A percentile compares a stretch with the other conserved stretches of the same genome.
phyloP scores from a whole-genome alignment of 768 basidiomycete genomes.

The Coprinopsis marcescibilis region DNA sequence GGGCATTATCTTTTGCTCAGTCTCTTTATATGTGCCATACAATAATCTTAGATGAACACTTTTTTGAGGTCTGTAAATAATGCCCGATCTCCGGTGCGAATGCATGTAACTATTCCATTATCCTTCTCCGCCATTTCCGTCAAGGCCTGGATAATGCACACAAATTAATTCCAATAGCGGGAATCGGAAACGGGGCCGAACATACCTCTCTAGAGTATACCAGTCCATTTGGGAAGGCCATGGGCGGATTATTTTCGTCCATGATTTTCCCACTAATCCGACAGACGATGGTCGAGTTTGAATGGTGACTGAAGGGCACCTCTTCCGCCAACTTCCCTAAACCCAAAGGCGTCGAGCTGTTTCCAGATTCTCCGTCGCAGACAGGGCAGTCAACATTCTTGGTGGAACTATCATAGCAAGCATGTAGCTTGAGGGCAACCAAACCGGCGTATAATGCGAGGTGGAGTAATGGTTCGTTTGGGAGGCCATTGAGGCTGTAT shows the following conservation, averaged over 20 bases:
- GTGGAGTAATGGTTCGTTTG: constrained; percentile 80
- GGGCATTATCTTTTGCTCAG: constrained; percentile 22
- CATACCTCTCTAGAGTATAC: constrained; percentile 91
- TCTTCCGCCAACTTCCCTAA: constrained; percentile 74
- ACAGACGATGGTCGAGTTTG: constrained; percentile 94
- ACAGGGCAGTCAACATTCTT: constrained; percentile 88
- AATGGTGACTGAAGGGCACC: constrained; percentile 90
- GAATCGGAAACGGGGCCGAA: constrained; percentile 11
- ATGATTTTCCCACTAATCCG: constrained; percentile 87
- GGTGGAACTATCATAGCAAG: constrained; percentile 60
- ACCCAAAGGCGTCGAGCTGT: constrained; percentile 31
- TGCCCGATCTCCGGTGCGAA: constrained; percentile 61
- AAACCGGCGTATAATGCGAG: constrained; percentile 90
- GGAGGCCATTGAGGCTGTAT: constrained; percentile 81
- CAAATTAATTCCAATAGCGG: constrained; percentile 12
- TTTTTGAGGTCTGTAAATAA: constrained; percentile 67
- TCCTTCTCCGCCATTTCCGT: constrained; percentile 83
- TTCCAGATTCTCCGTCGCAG: constrained; percentile 59
- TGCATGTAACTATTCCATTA: constrained; percentile 78
- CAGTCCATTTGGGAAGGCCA: constrained; percentile 86
- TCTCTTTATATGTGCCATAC: not conserved
- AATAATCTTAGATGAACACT: constrained; percentile 69
- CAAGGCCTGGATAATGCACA: constrained; percentile 51
- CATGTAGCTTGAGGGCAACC: constrained; percentile 82
- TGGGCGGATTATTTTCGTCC: constrained; percentile 89